A percentile compares a stretch with the other conserved stretches of the same genome.
These are phyloP conservation scores for Cryphonectria nitschkei DNA, from an alignment of 2,329 filamentous ascomycete species.

Conservation along the genomic window DNA sequence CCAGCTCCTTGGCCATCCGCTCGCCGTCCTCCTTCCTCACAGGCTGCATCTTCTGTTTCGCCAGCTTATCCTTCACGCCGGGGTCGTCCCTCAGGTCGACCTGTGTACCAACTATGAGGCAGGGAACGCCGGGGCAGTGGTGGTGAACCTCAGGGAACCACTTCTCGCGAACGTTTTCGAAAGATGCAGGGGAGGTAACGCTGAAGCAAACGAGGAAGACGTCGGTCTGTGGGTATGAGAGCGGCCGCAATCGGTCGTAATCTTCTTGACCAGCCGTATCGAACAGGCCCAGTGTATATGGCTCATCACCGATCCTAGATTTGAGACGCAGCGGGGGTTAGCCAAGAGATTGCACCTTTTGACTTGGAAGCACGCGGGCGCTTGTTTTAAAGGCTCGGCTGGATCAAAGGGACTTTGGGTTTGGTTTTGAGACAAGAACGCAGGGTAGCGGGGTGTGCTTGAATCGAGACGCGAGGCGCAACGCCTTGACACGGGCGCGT, in stretches of 20 bases:
- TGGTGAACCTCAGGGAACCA: constrained; percentile 99
- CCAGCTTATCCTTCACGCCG: constrained; percentile 85
- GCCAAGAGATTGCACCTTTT: constrained; percentile 12
- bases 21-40: constrained; percentile 93
- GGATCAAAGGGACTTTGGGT: neutral
- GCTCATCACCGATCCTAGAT: constrained; percentile 94
- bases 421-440: constrained; percentile 2
- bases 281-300: constrained; percentile 94
- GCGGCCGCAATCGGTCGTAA: constrained; percentile 94
- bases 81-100: constrained; percentile 92
- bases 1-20: constrained; percentile 94
- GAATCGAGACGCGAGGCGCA: constrained; percentile 20
- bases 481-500: constrained; percentile 23
- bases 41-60: constrained; percentile 94
- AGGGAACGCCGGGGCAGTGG: constrained; percentile 96
- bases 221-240: constrained; percentile 98
- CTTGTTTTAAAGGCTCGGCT: constrained; percentile 9
- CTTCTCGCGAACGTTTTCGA: constrained; percentile 98
- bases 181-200: constrained; percentile 94
- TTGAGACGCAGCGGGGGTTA: constrained; percentile 22
- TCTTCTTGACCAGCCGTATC: constrained; percentile 99
- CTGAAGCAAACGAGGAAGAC: constrained; percentile 99
- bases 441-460: constrained; percentile 1
- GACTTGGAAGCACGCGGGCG: neutral
- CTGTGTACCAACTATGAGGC: constrained; percentile 96